phyloP scores from a whole-genome alignment of 2,329 filamentous ascomycete species.

The Myriosclerotinia scirpicola region DNA sequence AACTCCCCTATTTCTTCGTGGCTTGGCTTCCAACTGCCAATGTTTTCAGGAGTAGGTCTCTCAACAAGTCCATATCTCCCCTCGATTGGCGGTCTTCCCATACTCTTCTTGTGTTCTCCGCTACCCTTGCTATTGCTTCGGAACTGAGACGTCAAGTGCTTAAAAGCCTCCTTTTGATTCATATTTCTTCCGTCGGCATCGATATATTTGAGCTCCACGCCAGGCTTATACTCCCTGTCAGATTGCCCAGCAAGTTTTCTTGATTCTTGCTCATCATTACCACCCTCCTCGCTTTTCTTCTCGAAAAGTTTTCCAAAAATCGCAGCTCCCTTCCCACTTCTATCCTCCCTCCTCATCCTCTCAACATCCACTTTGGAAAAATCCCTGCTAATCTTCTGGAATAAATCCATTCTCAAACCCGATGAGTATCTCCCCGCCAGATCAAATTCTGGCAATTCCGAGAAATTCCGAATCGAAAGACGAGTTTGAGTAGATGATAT shows the following conservation, averaged over 20 bases:
- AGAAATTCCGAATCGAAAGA: background rate
- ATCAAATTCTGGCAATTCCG: background rate
- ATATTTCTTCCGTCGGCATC: background rate
- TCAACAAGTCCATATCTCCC: background rate
- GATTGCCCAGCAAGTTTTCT: background rate
- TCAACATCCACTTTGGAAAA: background rate
- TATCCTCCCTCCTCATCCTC: background rate
- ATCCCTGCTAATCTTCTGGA: background rate
- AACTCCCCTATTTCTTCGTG: background rate
- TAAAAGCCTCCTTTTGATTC: background rate
- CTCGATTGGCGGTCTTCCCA: background rate
- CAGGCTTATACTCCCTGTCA: background rate
- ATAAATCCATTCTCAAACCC: background rate
- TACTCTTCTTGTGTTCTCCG: background rate
- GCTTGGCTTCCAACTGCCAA: background rate
- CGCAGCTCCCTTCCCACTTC: no score
- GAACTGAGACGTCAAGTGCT: no score
- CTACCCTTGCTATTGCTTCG: background rate
- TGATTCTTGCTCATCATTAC: background rate
- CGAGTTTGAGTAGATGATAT: no score
- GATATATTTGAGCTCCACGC: background rate
- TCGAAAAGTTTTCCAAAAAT: background rate
- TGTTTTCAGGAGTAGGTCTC: background rate
- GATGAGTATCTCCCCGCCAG: background rate
- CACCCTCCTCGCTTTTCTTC: background rate